These are phyloP conservation scores for Penicillium daleae DNA, from an alignment of 495 filamentous ascomycete genomes.

Conservation along the genomic window DNA sequence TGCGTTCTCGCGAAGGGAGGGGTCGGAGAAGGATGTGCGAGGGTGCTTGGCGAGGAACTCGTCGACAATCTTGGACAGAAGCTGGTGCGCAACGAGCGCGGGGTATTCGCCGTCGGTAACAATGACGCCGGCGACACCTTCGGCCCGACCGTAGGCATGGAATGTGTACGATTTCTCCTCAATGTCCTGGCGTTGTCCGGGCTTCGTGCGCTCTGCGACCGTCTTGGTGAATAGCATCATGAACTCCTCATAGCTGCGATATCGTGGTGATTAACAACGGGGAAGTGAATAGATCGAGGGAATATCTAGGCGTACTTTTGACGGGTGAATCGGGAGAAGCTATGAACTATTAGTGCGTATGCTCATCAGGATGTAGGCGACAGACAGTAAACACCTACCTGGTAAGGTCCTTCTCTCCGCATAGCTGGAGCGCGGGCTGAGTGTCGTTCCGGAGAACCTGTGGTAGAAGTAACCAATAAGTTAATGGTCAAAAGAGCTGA, in stretches of 20 bases:
- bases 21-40: slow-evolving; percentile 62
- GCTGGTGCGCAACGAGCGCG: slow-evolving; percentile 85
- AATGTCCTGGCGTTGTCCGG: slow-evolving; percentile 89
- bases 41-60: slow-evolving; percentile 88
- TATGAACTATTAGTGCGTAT: slow-evolving; percentile 16
- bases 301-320: slow-evolving; percentile 51
- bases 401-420: slow-evolving; percentile 76
- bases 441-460: slow-evolving; percentile 81
- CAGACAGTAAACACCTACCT: slow-evolving; percentile 29
- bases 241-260: slow-evolving; percentile 56
- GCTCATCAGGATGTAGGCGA: neutral
- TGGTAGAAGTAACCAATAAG: neutral
- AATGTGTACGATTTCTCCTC: slow-evolving; percentile 79
- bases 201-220: slow-evolving; percentile 78
- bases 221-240: slow-evolving; percentile 59
- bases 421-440: slow-evolving; percentile 80
- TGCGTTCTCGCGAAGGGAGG: slow-evolving; percentile 39
- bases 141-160: slow-evolving; percentile 86
- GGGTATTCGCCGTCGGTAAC: slow-evolving; percentile 92
- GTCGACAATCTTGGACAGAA: slow-evolving; percentile 89
- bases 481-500: neutral
- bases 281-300: neutral
- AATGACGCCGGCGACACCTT: slow-evolving; percentile 86
- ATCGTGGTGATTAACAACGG: neutral
- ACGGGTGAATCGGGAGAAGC: slow-evolving; percentile 81